Base-by-base conservation (phyloP, 2,329 filamentous ascomycete species). In the Hypoxylon sp. region DNA sequence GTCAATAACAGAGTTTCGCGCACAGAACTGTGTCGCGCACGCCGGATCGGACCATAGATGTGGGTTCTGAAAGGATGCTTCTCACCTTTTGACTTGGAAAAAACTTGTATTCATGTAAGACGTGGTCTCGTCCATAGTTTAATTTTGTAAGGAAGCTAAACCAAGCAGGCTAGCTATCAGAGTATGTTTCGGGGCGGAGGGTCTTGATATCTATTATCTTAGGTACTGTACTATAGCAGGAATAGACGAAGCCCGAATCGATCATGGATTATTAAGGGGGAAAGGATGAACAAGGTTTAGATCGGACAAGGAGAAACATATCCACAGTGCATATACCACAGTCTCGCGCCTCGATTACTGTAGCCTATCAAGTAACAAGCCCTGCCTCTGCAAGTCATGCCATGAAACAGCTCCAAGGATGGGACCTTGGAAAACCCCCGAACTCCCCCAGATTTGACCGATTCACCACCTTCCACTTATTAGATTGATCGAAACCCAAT, bases 401-500 rank as follows among this genome's bases (percentile, higher is more conserved):
- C 58, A 65, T 72, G 67, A 72, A 72, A 72, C 69, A 67, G 22
- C n/a, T 44, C 42, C 69, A 58, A 64, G 59, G 57, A 35, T 69
- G 60, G 46, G 56, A 60, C 64, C 53, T 65, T 63, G 54, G 55
- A 72, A 67, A 66, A 68, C 27, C 61, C 64, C 69, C 69, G 63
- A 68, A 30, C 63, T 69, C 65, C 65, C 67, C 68, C 65, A 72
- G 65, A 68, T 66, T 72, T 70, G 56, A 54, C 67, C 64, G 60
- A 64, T 65, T 67, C 61, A 66, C 40, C 56, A 71, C 64, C 61
- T 70, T 65, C 69, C 61, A 61, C 44, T 65, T 69, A 51, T 53
- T 64, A 64, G 59, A 65, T 59, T 69, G 65, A 68, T 70, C 68
- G 66, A 68, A 57, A 61, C 65, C 63, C 62, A 72, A 69, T 72